Evolutionary conservation across 106 monocot species (phyloP).

Genomic region (Acanthochlamys bracteata): DNA sequence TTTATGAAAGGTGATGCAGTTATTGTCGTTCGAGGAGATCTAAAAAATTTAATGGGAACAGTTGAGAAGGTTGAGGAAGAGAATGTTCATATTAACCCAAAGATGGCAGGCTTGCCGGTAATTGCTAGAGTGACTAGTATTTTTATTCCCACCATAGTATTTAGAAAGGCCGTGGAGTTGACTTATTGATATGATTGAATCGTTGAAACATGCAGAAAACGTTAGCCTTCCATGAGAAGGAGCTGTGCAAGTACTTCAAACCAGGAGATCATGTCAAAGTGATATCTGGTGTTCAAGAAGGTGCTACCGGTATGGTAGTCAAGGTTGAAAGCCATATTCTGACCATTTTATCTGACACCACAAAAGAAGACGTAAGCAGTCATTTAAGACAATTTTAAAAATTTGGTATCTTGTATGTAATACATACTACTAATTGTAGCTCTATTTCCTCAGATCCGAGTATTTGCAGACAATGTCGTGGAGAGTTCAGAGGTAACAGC

Average conservation of each 20-base stretch:
- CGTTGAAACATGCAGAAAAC: constrained; percentile 46
- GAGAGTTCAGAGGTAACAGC: constrained; percentile 97
- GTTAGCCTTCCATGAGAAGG: constrained; percentile 86
- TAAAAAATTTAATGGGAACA: constrained; percentile 93
- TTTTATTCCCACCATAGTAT: too few species aligned
- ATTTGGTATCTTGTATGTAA: background rate
- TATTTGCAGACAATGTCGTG: constrained; percentile 98
- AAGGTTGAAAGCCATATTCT: constrained; percentile 95
- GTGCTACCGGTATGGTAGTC: constrained; percentile 98
- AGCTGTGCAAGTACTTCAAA: constrained; percentile 95
- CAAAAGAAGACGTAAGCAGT: constrained; percentile 83
- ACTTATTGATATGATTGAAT: background rate
- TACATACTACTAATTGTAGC: background rate
- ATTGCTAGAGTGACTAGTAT: constrained; percentile 2
- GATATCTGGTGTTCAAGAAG: constrained; percentile 87
- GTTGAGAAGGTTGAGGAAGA: constrained; percentile 99
- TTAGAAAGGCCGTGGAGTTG: background rate
- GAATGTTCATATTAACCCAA: constrained; percentile 80
- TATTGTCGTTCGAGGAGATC: constrained; percentile 77
- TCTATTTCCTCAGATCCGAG: constrained; percentile 56
- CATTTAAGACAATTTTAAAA: background rate
- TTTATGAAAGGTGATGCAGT: constrained; percentile 98
- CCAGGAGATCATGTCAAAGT: constrained; percentile 99
- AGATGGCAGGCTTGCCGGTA: constrained; percentile 75
- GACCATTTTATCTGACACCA: constrained; percentile 82